A percentile compares a stretch with the other conserved stretches of the same genome.
These are phyloP conservation scores for Papiliotrema laurentii DNA, from an alignment of 1,284 basidiomycete species.

Conservation along the genomic window DNA sequence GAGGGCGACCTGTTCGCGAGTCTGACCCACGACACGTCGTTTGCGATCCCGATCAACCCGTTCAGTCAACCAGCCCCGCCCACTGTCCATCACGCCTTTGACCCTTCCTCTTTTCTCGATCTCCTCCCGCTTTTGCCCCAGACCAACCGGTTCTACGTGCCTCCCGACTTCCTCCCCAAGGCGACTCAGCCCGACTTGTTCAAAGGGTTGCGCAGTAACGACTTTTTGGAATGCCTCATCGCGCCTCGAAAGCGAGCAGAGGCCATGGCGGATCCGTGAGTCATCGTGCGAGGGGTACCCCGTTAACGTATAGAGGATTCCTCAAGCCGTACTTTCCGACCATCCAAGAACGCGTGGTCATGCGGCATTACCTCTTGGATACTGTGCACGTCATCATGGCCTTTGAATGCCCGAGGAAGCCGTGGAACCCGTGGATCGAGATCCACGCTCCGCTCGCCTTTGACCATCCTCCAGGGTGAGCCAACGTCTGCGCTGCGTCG, in stretches of 20 bases:
- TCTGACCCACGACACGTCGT: background rate
- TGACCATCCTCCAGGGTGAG: constrained; percentile 34
- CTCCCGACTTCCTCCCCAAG: constrained; percentile 8
- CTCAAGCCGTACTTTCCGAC: constrained; percentile 39
- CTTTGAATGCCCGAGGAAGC: constrained; percentile 29
- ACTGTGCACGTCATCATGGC: constrained; percentile 43
- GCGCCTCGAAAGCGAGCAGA: constrained; percentile 20
- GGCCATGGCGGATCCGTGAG: constrained; percentile 42
- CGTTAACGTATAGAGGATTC: constrained; percentile 23
- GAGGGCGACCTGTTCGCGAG: background rate
- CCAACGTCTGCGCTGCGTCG: background rate
- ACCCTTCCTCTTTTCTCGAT: constrained; percentile 1
- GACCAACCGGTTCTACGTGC: constrained; percentile 6
- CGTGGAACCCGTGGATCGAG: constrained; percentile 43
- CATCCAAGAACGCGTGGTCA: constrained; percentile 39
- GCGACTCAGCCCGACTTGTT: background rate
- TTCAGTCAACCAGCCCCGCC: background rate
- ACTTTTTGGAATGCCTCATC: constrained; percentile 23
- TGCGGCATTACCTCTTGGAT: constrained; percentile 41
- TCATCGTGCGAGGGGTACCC: background rate
- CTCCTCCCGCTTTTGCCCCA: constrained; percentile 5
- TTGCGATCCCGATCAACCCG: constrained; percentile 1
- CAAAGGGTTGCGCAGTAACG: constrained; percentile 9
- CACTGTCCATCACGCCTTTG: background rate
- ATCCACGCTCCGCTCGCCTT: constrained; percentile 42